phyloP scores from a whole-genome alignment of 2,329 filamentous ascomycete genomes.

The Scedosporium minutisporum region DNA sequence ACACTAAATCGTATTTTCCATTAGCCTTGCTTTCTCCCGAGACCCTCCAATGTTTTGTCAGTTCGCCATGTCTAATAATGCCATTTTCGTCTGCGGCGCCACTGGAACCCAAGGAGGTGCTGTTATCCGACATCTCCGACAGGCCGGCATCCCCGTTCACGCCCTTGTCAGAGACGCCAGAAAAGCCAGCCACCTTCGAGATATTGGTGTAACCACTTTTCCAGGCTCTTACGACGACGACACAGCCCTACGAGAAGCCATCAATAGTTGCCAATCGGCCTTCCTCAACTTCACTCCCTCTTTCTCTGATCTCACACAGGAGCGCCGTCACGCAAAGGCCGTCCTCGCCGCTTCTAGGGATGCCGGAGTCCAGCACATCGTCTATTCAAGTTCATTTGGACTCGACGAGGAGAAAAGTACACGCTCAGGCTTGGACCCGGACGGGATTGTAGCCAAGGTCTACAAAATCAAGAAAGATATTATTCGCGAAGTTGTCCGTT shows the following conservation, averaged over 20 bases:
- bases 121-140: conserved; percentile 23
- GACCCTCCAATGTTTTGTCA: too few species aligned
- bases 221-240: not conserved
- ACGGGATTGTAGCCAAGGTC: conserved; percentile 18
- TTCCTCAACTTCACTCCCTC: conserved; percentile 13
- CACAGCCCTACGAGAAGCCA: not conserved
- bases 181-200: not conserved
- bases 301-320: conserved; percentile 19
- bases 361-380: conserved; percentile 25
- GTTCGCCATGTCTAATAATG: conserved; percentile 18
- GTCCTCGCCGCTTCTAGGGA: conserved; percentile 26
- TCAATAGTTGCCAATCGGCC: not conserved
- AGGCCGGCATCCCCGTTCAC: conserved; percentile 17
- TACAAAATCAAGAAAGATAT: conserved; percentile 30
- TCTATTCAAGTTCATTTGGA: conserved; percentile 25
- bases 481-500: conserved; percentile 28
- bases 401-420: conserved; percentile 18
- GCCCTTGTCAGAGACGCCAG: conserved; percentile 20
- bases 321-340: conserved; percentile 18
- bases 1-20: too few species aligned
- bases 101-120: conserved; percentile 30
- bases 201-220: not conserved
- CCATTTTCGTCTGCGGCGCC: conserved; percentile 27
- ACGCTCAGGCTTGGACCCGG: conserved; percentile 13
- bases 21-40: too few species aligned